Evolutionary conservation across 2,329 filamentous ascomycete species (phyloP).

Genomic region (Didymella lethalis): DNA sequence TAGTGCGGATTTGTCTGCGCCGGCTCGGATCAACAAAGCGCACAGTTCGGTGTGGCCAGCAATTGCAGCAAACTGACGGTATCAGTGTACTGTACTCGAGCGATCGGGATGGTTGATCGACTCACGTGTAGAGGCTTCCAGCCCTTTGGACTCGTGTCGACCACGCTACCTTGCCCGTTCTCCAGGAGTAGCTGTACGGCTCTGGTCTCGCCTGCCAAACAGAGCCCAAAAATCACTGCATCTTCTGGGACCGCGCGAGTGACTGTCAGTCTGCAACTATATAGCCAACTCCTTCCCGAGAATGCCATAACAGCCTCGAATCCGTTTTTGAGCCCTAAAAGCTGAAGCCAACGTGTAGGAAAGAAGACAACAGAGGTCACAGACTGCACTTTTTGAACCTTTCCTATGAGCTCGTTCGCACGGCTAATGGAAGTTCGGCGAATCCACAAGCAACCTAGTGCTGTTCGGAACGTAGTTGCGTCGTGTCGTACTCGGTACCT

Average conservation of each 20-base stretch:
- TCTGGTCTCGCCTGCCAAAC: constrained; percentile 19
- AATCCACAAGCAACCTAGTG: constrained; percentile 18
- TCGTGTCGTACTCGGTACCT: constrained; percentile 12
- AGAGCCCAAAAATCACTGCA: constrained; percentile 25
- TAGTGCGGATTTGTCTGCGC: constrained; percentile 25
- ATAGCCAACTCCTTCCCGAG: constrained; percentile 18
- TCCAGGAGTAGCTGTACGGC: constrained; percentile 23
- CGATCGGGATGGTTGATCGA: not conserved
- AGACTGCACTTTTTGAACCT: constrained; percentile 3
- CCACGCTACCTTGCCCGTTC: constrained; percentile 21
- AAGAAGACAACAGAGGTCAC: constrained; percentile 20
- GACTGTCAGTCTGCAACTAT: constrained; percentile 21
- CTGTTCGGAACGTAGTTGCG: constrained; percentile 13
- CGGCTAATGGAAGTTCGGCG: constrained; percentile 11
- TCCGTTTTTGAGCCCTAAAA: constrained; percentile 15
- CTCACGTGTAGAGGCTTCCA: constrained; percentile 25
- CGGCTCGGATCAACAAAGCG: constrained; percentile 21
- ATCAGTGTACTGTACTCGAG: not conserved
- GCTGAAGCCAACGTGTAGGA: constrained; percentile 15
- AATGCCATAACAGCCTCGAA: constrained; percentile 22
- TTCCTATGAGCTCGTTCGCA: not conserved
- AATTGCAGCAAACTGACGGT: constrained; percentile 22
- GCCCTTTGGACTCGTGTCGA: constrained; percentile 25
- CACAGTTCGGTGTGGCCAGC: constrained; percentile 23
- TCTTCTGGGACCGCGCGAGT: constrained; percentile 23